These are phyloP conservation scores for Chlamydomonas reinhardtii DNA, from an alignment of 163 green algal genomes.

Conservation along the genomic window DNA sequence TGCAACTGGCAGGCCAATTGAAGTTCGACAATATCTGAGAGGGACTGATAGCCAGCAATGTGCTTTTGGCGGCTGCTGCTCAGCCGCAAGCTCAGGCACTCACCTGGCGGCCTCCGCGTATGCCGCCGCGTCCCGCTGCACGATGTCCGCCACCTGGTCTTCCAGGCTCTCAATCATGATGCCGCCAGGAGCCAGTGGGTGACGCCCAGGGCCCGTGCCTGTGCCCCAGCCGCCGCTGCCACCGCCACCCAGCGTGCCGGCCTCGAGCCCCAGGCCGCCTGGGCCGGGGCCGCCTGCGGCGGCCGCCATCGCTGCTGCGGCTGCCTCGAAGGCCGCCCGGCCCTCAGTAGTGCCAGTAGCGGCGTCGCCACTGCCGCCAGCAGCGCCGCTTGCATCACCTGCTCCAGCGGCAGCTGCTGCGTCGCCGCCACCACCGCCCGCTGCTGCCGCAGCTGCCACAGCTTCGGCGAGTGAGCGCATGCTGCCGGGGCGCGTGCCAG, in stretches of 20 bases:
- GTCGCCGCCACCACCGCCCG: no score
- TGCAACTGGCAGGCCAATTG: no score
- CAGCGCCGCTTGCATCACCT: not conserved
- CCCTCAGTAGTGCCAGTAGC: no score
- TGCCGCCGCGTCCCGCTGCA: slow-evolving; percentile 30
- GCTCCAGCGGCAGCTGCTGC: not conserved
- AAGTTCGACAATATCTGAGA: no score
- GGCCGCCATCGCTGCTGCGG: no score
- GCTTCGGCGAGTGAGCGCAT: not conserved
- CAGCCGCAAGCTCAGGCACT: no score
- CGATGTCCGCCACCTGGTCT: slow-evolving; percentile 44
- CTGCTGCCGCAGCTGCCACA: no score
- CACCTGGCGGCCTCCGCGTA: slow-evolving; percentile 19
- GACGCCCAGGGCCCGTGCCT: not conserved
- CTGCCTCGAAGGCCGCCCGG: not conserved
- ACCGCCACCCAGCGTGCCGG: no score
- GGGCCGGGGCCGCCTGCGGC: no score
- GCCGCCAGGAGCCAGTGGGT: not conserved
- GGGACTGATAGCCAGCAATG: no score
- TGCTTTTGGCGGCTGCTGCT: no score
- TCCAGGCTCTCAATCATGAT: slow-evolving; percentile 28
- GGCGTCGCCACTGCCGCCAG: not conserved
- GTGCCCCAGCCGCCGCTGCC: not conserved
- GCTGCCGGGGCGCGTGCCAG: not conserved
- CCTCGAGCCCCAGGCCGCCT: no score